phyloP scores from a whole-genome alignment of 1,139 yeast species.

The Candida dubliniensis region DNA sequence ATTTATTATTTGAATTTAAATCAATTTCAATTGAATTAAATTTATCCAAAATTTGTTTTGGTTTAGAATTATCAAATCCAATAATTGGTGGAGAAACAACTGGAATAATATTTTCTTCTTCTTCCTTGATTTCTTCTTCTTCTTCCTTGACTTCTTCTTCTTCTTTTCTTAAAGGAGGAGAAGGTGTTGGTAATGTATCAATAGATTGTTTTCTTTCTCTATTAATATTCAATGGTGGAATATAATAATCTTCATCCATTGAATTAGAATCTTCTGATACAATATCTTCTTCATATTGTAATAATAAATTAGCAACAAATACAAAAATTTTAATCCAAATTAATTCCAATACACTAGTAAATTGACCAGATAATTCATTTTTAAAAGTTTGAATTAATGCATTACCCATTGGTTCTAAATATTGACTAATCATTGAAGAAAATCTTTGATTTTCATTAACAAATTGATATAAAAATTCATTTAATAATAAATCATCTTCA shows the following conservation, averaged over 20 bases:
- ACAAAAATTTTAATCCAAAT: slow-evolving; percentile 45
- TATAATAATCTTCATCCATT: slow-evolving; percentile 15
- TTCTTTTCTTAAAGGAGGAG: slow-evolving; percentile 3
- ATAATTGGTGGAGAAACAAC: slow-evolving; percentile 11
- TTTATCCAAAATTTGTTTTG: slow-evolving; percentile 13
- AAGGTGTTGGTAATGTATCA: slow-evolving; percentile 5
- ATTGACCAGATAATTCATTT: slow-evolving; percentile 37
- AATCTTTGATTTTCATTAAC: slow-evolving; percentile 33
- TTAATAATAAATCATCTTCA: slow-evolving; percentile 28
- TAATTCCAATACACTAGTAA: slow-evolving; percentile 34
- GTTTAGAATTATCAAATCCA: slow-evolving; percentile 13
- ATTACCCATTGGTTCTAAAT: slow-evolving; percentile 47
- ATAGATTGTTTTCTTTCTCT: slow-evolving; percentile 9
- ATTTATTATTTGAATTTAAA: slow-evolving; percentile 36
- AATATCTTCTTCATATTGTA: slow-evolving; percentile 20
- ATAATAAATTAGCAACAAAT: slow-evolving; percentile 39
- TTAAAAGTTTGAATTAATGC: slow-evolving; percentile 42
- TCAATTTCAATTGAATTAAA: slow-evolving; percentile 21
- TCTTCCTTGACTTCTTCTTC: background rate
- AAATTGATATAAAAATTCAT: slow-evolving; percentile 37
- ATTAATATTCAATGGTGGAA: slow-evolving; percentile 19
- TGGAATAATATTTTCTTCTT: background rate
- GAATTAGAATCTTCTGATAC: slow-evolving; percentile 15
- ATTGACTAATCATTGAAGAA: slow-evolving; percentile 25
- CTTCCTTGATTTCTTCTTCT: background rate